Evolutionary conservation across 2,329 filamentous ascomycete genomes (phyloP).

Genomic region (Trichoderma polysporum): DNA sequence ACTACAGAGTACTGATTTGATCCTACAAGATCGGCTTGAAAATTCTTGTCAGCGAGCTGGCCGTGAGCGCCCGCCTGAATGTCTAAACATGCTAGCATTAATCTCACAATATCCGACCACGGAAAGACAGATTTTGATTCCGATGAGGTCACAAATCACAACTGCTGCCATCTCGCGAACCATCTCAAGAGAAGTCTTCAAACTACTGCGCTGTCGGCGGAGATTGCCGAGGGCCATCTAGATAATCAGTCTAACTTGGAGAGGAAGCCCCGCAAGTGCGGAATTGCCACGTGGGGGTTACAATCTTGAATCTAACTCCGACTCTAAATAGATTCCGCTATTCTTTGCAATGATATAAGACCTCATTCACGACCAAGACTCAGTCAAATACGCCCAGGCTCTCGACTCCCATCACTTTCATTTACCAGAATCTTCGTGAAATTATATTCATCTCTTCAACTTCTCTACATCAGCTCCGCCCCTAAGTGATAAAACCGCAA

Average conservation of each 20-base stretch:
- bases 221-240: not conserved
- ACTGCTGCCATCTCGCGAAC: not conserved
- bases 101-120: not conserved
- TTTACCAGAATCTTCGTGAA: not conserved
- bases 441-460: not conserved
- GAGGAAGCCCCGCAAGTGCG: constrained; percentile 25
- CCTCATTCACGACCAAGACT: not conserved
- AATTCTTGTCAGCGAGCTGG: not conserved
- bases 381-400: not conserved
- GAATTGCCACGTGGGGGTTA: constrained; percentile 31
- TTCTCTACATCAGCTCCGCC: not conserved
- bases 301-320: not conserved
- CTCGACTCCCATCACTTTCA: not conserved
- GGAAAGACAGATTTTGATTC: not conserved
- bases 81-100: not conserved
- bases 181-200: not conserved
- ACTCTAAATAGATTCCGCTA: constrained; percentile 1
- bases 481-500: constrained; percentile 7
- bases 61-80: not conserved
- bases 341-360: not conserved
- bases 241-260: not conserved
- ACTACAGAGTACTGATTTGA: not conserved
- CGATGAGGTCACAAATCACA: not conserved
- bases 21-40: not conserved
- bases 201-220: not conserved